Evolutionary conservation across 192 early-diverging fungal species (phyloP), one percentile per base, ranked within the genome.

Genomic region (Backusella liffmaniae): DNA sequence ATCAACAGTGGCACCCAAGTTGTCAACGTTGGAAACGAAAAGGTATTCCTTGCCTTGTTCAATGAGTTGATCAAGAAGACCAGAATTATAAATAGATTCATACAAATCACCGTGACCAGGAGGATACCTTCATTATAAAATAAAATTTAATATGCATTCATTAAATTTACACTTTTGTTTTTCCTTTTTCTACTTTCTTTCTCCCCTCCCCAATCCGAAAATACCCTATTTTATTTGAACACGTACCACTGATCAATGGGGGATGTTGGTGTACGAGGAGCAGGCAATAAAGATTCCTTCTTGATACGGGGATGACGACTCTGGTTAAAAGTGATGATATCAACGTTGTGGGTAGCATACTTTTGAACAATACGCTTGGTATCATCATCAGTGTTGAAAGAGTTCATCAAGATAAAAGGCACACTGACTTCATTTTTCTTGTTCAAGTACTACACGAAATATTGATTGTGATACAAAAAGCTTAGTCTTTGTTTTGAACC

Each of bases 91-190:
- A 74, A 99, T 90, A 23, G 93, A 91, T 80, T 99, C 98, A 85
- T 94, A 99, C 87, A 99, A 85, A 83, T 99, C 98, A 78, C 98
- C 98, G 87, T 99, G 98, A 35, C 98, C 98, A n/a, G 98, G 98
- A 23, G 98, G 98, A 80, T 98, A 98, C 92, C 87, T 89, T 59
- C 10, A 70, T 29, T 18, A 46, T 29, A 15, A 18, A 44, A n/a
- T 71, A 71, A 80, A 79, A 44, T 23, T 49, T 46, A 44, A 13
- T 6, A 71, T 13, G 30, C 29, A 15, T 44, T 29, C 26, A 26
- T 26, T 30, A 62, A 62, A 29, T 62, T 62, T 62, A 62, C 29
- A 26, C 23, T 9, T 62, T 1, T 29, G 21, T 62, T 62, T 62
- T 26, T 29, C 23, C 56, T 26, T 62, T 62, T 62, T 62, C 56